These are phyloP conservation scores for Lentinula detonsa DNA, from an alignment of 768 basidiomycete genomes.

Conservation along the genomic window DNA sequence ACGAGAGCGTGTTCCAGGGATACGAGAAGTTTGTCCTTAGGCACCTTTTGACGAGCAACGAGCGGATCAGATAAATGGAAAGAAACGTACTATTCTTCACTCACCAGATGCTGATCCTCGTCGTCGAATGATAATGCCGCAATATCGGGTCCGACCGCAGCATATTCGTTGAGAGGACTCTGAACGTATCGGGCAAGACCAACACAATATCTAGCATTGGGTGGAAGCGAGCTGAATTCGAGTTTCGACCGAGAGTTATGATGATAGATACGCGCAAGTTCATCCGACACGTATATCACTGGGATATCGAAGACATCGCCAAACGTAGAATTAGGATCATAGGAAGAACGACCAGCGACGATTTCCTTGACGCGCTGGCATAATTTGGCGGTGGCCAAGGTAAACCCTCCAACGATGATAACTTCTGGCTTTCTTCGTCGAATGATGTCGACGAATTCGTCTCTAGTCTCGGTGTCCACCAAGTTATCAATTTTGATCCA, in stretches of 20 bases:
- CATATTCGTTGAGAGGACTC: constrained; percentile 91
- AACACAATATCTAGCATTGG: constrained; percentile 85
- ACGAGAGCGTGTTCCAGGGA: constrained; percentile 85
- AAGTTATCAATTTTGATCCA: constrained; percentile 87
- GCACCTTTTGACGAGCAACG: constrained; percentile 47
- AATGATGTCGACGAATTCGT: constrained; percentile 79
- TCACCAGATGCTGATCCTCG: constrained; percentile 80
- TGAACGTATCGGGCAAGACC: constrained; percentile 91
- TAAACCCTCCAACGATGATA: constrained; percentile 86
- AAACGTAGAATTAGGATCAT: constrained; percentile 21
- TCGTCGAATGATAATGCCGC: constrained; percentile 79
- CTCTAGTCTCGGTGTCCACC: constrained; percentile 55
- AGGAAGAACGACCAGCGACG: constrained; percentile 25
- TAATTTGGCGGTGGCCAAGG: constrained; percentile 71
- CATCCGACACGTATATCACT: constrained; percentile 82
- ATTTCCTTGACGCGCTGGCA: constrained; percentile 58
- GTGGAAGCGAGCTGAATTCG: constrained; percentile 75
- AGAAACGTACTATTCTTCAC: constrained; percentile 13
- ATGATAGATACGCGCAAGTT: constrained; percentile 91
- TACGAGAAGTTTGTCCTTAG: constrained; percentile 74
- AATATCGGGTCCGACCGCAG: constrained; percentile 82
- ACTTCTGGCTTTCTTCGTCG: constrained; percentile 81
- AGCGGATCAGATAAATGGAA: background rate
- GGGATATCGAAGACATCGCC: constrained; percentile 52
- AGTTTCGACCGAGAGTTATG: constrained; percentile 79